A percentile compares a stretch with the other conserved stretches of the same genome.
These are phyloP conservation scores for Panicum virgatum DNA, from an alignment of 202 grass and related monocot species.

Conservation along the genomic window DNA sequence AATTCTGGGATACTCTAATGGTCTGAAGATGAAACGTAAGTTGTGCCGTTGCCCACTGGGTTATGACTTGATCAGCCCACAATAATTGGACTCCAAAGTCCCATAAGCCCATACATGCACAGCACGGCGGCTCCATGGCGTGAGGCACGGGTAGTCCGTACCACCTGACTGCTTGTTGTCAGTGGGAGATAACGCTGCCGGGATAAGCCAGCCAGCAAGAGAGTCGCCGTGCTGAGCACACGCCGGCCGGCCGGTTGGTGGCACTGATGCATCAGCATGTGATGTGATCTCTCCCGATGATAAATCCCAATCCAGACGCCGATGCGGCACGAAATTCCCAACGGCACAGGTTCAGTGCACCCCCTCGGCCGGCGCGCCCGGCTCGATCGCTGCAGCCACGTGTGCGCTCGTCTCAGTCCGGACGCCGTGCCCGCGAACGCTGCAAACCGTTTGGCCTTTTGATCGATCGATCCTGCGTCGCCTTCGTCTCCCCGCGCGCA, in stretches of 20 bases:
- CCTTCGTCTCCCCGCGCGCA: neutral
- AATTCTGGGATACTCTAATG: neutral
- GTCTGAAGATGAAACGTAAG: neutral
- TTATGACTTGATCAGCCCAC: neutral
- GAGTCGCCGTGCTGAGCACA: neutral
- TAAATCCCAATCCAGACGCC: neutral
- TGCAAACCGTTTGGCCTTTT: neutral
- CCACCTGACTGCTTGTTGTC: neutral
- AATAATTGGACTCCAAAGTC: neutral
- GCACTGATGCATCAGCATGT: neutral
- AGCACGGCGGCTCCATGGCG: slow-evolving; percentile 7
- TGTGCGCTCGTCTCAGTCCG: neutral
- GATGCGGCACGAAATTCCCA: neutral
- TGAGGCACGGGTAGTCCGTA: neutral
- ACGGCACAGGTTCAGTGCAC: neutral
- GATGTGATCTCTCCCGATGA: neutral
- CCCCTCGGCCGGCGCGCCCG: neutral
- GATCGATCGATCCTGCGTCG: neutral
- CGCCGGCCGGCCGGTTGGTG: neutral
- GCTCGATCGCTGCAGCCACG: neutral
- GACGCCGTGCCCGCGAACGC: no score
- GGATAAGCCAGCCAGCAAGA: neutral
- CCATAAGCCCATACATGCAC: neutral
- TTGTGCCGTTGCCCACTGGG: neutral
- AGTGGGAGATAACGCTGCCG: neutral